Conservation (phyloP, 805 yeast species). For the Pichia heedii region DNA sequence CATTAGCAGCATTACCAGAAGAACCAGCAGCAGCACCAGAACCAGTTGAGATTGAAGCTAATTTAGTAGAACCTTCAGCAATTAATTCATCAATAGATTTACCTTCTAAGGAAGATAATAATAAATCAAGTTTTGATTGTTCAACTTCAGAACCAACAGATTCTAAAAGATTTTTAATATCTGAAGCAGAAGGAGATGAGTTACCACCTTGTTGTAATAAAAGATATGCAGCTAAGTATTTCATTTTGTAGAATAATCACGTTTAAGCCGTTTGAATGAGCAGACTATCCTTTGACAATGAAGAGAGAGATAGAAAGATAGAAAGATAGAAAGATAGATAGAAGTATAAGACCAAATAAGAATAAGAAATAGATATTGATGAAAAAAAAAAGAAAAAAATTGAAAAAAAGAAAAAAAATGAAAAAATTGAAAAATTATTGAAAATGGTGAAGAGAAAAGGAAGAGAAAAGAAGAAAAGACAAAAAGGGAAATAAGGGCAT, state of each 20-base stretch:
- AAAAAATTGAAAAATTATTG: no score
- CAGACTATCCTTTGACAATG: conserved; percentile 70
- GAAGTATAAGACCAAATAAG: no score
- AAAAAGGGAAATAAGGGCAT: background rate
- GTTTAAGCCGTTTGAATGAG: conserved; percentile 52
- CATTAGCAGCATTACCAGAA: conserved; percentile 54
- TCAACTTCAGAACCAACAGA: conserved; percentile 96
- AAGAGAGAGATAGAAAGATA: conserved; percentile 2
- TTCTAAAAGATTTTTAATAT: conserved; percentile 79
- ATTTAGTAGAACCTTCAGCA: conserved; percentile 91
- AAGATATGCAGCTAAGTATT: conserved; percentile 99
- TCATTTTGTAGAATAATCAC: conserved; percentile 74
- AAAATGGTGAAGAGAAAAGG: no score
- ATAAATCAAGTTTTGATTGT: conserved; percentile 71
- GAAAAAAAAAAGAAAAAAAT: no score
- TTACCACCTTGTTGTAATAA: conserved; percentile 96
- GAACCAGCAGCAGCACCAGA: conserved; percentile 85
- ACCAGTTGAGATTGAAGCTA: conserved; percentile 96
- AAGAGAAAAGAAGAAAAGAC: background rate
- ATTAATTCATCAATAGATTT: conserved; percentile 84
- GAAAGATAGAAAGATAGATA: no score
- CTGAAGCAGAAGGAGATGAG: conserved; percentile 88
- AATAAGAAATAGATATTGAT: no score
- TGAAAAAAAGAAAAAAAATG: background rate
- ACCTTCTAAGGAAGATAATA: conserved; percentile 85